These are phyloP conservation scores for Coemansia sp. DNA, from an alignment of 192 early-diverging fungal genomes.

Conservation along the genomic window DNA sequence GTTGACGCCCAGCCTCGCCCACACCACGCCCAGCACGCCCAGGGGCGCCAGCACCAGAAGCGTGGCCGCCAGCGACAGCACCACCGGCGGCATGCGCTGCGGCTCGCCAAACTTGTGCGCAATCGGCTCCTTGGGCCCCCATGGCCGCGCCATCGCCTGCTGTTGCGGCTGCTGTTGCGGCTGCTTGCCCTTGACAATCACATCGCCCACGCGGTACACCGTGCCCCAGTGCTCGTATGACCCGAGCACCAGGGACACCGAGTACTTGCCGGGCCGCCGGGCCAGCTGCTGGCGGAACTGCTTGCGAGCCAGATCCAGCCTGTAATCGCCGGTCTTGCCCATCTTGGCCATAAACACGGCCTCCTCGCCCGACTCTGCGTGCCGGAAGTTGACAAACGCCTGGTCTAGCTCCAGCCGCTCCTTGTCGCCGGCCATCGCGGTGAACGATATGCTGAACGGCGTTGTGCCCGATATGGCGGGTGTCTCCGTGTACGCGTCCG, in stretches of 20 bases:
- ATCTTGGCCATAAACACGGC: slow-evolving; percentile 18
- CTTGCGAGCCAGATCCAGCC: slow-evolving; percentile 32
- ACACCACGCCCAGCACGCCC: slow-evolving; percentile 18
- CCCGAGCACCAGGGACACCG: slow-evolving; percentile 33
- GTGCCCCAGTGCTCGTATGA: slow-evolving; percentile 29
- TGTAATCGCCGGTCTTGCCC: slow-evolving; percentile 18
- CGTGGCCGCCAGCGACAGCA: slow-evolving; percentile 34
- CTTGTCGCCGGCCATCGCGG: neutral
- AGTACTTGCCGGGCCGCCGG: slow-evolving; percentile 19
- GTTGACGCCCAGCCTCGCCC: slow-evolving; percentile 43
- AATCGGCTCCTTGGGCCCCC: slow-evolving; percentile 31
- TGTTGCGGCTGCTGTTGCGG: neutral
- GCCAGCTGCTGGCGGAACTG: slow-evolving; percentile 29
- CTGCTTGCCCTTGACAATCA: slow-evolving; percentile 13
- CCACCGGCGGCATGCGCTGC: slow-evolving; percentile 35
- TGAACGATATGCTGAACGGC: slow-evolving; percentile 33
- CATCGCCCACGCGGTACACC: slow-evolving; percentile 31
- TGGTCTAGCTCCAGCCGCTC: slow-evolving; percentile 28
- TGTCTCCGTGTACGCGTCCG: slow-evolving; percentile 4
- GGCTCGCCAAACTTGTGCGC: slow-evolving; percentile 41
- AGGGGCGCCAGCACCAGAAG: slow-evolving; percentile 19
- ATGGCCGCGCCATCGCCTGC: neutral
- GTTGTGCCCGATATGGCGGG: slow-evolving; percentile 25
- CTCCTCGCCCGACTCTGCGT: slow-evolving; percentile 23
- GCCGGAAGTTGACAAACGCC: slow-evolving; percentile 37